Percentiles rank a stretch among this genome's conserved stretches.
phyloP scores from a whole-genome alignment of 2,329 filamentous ascomycete species.

The Arachnomyces sp. region DNA sequence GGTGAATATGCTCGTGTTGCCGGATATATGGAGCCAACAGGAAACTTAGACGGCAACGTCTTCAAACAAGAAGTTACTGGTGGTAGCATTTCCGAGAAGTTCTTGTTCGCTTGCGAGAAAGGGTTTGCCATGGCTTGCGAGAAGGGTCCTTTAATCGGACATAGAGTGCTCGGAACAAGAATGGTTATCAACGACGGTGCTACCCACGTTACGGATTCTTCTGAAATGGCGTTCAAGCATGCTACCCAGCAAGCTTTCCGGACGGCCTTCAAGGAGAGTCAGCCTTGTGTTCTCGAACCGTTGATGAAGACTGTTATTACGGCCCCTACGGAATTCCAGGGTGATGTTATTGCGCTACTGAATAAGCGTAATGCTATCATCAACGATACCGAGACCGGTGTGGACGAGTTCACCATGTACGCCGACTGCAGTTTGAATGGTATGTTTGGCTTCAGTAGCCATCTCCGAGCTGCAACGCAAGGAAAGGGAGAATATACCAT shows the following conservation, averaged over 20 bases:
- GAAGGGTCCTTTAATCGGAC: slow-evolving; percentile 84
- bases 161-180: slow-evolving; percentile 77
- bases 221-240: slow-evolving; percentile 89
- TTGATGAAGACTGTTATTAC: slow-evolving; percentile 98
- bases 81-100: slow-evolving; percentile 91
- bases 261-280: slow-evolving; percentile 76
- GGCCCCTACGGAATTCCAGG: slow-evolving; percentile 94
- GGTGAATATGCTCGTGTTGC: slow-evolving; percentile 92
- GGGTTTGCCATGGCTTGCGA: slow-evolving; percentile 77
- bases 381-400: slow-evolving; percentile 86
- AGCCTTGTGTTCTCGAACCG: slow-evolving; percentile 81
- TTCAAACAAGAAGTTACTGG: slow-evolving; percentile 85
- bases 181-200: slow-evolving; percentile 96
- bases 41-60: slow-evolving; percentile 61
- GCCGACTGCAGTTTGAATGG: slow-evolving; percentile 90
- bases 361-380: slow-evolving; percentile 97
- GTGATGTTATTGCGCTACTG: slow-evolving; percentile 84
- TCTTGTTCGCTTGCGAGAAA: slow-evolving; percentile 86
- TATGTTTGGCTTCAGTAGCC: slow-evolving; percentile 96
- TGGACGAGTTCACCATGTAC: slow-evolving; percentile 85
- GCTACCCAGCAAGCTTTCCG: slow-evolving; percentile 95
- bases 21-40: slow-evolving; percentile 83
- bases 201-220: slow-evolving; percentile 96
- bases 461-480: slow-evolving; percentile 86
- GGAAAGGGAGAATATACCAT: slow-evolving; percentile 98